Conservation (phyloP, 257 asterid species). For the Lycium ferocissimum region DNA sequence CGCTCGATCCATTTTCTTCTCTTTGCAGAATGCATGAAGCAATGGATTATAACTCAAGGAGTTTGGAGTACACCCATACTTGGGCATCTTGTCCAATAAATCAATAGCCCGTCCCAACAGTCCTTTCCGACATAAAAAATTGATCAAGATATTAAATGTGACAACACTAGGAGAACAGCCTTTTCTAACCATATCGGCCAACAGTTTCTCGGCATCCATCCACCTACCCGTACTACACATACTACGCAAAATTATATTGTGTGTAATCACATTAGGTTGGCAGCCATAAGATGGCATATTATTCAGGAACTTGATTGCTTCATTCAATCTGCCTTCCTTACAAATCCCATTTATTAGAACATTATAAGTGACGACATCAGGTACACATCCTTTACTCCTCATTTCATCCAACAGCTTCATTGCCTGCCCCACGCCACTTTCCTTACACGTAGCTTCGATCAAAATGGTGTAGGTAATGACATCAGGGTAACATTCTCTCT, state of each 20-base stretch:
- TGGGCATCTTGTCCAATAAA: slow-evolving; percentile 78
- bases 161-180: slow-evolving; percentile 87
- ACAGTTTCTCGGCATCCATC: slow-evolving; percentile 87
- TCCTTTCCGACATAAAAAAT: slow-evolving; percentile 76
- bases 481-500: slow-evolving; percentile 75
- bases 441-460: slow-evolving; percentile 80
- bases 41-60: slow-evolving; percentile 85
- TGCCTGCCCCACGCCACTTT: slow-evolving; percentile 69
- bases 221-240: slow-evolving; percentile 88
- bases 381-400: slow-evolving; percentile 73
- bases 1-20: slow-evolving; percentile 83
- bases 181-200: slow-evolving; percentile 76
- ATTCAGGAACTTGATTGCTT: slow-evolving; percentile 72
- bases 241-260: slow-evolving; percentile 77
- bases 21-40: slow-evolving; percentile 89
- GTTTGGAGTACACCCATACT: slow-evolving; percentile 77
- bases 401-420: slow-evolving; percentile 89
- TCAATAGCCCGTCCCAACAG: slow-evolving; percentile 73
- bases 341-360: slow-evolving; percentile 83
- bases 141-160: slow-evolving; percentile 82
- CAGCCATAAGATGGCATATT: slow-evolving; percentile 71
- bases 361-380: slow-evolving; percentile 87
- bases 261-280: slow-evolving; percentile 83
- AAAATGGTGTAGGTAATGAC: slow-evolving; percentile 81
- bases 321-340: slow-evolving; percentile 82